Base-by-base conservation (phyloP, 345 rosid species). In the Eucalyptus sideroxylon region DNA sequence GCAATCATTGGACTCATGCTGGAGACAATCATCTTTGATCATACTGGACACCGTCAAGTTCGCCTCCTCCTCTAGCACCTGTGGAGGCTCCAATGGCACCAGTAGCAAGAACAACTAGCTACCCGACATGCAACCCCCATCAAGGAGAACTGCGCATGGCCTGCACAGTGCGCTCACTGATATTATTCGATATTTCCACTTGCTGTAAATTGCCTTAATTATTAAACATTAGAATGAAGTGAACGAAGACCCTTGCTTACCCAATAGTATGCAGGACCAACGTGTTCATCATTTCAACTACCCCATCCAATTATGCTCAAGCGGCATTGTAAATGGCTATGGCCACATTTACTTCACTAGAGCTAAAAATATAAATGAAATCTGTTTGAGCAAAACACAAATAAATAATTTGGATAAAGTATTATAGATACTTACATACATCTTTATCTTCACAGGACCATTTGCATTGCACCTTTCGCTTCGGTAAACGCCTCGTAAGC, bases 181-280 rank as follows among this genome's bases (percentile, higher is more conserved):
- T 50, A 0, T 50, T 50, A 0, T 2, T 50, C 1, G 3, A 50
- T 50, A 50, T 15, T 50, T 50, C 3, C 17, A 50, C 17, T 50
- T 50, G 0, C 0, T 15, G 1, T 50, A 50, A 0, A 15, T 50
- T 50, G 1, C 0, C 7, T 50, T 50, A 3, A 50, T 50, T 50
- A 50, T 50, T 50, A 7, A 50, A 50, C 0, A 50, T 50, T 50
- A 17, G 51, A 50, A 15, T 50, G 51, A 50, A 50, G 1, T 3
- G 1, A 0, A 50, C 1, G 0, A 50, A 50, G 1, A 2, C 17
- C 51, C 1, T 50, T 15, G 1, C 51, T 0, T 50, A 0, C 17
- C 7, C 51, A 50, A 50, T 50, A 0, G 1, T 15, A 50, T 50
- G 51, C 3, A 15, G 3, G 7, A 50, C 51, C 17, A 50, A 50